Evolutionary conservation across 106 monocot species (phyloP).

Genomic region (Acanthochlamys bracteata): DNA sequence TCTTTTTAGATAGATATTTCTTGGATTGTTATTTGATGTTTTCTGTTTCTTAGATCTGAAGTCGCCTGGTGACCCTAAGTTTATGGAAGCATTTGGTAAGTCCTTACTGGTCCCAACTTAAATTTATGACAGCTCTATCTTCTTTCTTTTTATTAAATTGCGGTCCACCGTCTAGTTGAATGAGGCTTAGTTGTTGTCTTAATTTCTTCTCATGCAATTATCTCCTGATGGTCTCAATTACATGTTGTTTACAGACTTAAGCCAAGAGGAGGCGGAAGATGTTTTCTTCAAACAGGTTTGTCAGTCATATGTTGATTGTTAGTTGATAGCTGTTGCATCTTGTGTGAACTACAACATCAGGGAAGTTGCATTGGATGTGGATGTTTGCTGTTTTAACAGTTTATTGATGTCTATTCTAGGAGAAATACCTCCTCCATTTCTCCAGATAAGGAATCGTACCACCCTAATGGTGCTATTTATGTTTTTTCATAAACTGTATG

Average conservation of each 20-base stretch:
- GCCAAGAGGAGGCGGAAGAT: slow-evolving; percentile 69
- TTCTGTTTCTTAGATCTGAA: slow-evolving; percentile 52
- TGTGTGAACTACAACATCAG: too few species aligned
- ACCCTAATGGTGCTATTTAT: too few species aligned
- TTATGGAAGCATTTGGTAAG: slow-evolving; percentile 79
- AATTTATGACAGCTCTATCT: neutral
- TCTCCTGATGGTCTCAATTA: too few species aligned
- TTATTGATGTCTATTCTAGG: too few species aligned
- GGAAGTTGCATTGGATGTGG: too few species aligned
- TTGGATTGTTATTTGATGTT: too few species aligned
- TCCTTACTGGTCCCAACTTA: neutral
- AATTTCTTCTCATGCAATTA: neutral
- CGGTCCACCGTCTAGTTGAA: neutral
- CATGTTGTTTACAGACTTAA: slow-evolving; percentile 43
- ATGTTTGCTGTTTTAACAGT: too few species aligned
- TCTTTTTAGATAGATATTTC: too few species aligned
- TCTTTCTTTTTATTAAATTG: neutral
- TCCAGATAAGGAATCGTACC: too few species aligned
- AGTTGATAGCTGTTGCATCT: too few species aligned
- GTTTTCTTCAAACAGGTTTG: slow-evolving; percentile 74
- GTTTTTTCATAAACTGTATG: too few species aligned
- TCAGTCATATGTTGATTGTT: neutral
- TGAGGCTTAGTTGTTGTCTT: neutral
- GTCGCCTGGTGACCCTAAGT: slow-evolving; percentile 62
- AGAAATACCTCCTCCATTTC: too few species aligned